A percentile compares a stretch with the other conserved stretches of the same genome.
phyloP scores from a whole-genome alignment of 2,329 filamentous ascomycete genomes.

The Byssoonygena ceratinophila region DNA sequence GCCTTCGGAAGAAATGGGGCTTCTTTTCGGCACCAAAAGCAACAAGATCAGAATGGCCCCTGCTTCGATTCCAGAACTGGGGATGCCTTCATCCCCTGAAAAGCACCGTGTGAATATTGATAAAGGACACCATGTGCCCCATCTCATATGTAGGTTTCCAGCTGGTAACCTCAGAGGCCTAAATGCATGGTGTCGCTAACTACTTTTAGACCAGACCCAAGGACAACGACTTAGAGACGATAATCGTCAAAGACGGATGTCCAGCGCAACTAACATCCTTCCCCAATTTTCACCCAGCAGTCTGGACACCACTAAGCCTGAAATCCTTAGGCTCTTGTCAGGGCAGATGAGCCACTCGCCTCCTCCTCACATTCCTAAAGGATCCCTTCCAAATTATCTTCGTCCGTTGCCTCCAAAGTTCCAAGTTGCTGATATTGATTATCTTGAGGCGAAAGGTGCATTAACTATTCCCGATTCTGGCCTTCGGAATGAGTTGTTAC shows the following conservation, averaged over 20 bases:
- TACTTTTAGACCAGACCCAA: constrained; percentile 39
- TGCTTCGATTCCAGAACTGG: constrained; percentile 14
- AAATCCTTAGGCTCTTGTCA: constrained; percentile 15
- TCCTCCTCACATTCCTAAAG: constrained; percentile 37
- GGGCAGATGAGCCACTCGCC: constrained; percentile 30
- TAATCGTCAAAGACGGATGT: constrained; percentile 39
- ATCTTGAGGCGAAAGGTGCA: constrained; percentile 74
- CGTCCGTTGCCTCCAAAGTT: constrained; percentile 69
- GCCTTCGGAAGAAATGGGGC: constrained; percentile 26
- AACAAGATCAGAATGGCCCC: constrained; percentile 22
- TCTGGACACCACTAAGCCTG: constrained; percentile 27
- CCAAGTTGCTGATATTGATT: constrained; percentile 69
- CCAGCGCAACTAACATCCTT: constrained; percentile 31
- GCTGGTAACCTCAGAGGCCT: neutral
- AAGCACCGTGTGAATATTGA: constrained; percentile 40
- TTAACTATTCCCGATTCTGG: constrained; percentile 59
- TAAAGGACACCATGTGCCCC: constrained; percentile 49
- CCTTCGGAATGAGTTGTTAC: constrained; percentile 70
- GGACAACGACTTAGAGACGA: constrained; percentile 37
- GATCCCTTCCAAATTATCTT: constrained; percentile 57
- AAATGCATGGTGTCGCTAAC: neutral
- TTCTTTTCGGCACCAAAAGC: constrained; percentile 23
- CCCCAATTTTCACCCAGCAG: constrained; percentile 29
- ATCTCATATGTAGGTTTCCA: constrained; percentile 50
- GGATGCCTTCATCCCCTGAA: constrained; percentile 33